Conservation (phyloP, 208 protist genomes). For the Tritrichomonas foetus region DNA sequence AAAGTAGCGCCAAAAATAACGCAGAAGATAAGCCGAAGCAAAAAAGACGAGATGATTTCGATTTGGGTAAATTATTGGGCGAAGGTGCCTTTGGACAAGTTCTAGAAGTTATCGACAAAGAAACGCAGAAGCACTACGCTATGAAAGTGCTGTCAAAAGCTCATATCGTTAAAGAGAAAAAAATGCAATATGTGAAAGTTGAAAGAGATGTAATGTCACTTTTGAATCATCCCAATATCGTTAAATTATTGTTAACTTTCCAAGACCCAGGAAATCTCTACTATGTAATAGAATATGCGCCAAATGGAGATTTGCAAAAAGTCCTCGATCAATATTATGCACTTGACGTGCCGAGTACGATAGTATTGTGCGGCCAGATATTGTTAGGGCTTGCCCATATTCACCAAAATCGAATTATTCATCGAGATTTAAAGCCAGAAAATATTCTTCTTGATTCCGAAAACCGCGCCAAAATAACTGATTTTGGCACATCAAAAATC, state of each 20-base stretch:
- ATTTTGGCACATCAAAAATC: slow-evolving; percentile 40
- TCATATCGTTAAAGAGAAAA: slow-evolving; percentile 13
- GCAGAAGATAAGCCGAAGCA: neutral
- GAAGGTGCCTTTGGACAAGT: slow-evolving; percentile 30
- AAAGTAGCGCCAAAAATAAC: too few relatives aligned
- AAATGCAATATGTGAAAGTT: slow-evolving; percentile 20
- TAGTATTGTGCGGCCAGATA: neutral
- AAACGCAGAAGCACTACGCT: neutral
- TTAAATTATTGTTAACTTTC: neutral
- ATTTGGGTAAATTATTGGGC: neutral
- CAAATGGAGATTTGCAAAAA: neutral
- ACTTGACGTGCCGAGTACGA: neutral
- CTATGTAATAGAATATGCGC: slow-evolving; percentile 22
- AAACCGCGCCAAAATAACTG: neutral
- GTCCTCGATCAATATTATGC: neutral
- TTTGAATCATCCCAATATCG: slow-evolving; percentile 6
- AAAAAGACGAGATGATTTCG: slow-evolving; percentile 19
- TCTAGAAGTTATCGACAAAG: slow-evolving; percentile 22
- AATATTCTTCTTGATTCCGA: slow-evolving; percentile 36
- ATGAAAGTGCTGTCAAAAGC: slow-evolving; percentile 39
- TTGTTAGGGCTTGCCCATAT: neutral
- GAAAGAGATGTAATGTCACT: slow-evolving; percentile 8
- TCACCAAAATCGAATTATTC: slow-evolving; percentile 25
- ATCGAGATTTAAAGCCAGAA: slow-evolving; percentile 39
- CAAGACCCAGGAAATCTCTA: slow-evolving; percentile 38